These are phyloP conservation scores for Aureobasidium namibiae DNA, from an alignment of 2,329 filamentous ascomycete genomes.

Conservation along the genomic window DNA sequence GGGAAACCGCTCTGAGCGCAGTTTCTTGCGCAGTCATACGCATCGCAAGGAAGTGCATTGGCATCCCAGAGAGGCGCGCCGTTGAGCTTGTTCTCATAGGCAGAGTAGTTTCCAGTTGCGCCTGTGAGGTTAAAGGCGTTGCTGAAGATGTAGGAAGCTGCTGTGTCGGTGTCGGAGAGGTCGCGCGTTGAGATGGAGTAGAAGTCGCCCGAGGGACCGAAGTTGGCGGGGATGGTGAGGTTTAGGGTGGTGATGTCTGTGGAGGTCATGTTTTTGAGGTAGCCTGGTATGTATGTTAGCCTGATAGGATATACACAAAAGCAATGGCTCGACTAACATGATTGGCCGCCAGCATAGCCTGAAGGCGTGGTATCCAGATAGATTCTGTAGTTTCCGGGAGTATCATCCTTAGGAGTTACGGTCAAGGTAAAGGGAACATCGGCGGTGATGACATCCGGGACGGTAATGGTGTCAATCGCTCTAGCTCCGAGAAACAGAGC, in stretches of 20 bases:
- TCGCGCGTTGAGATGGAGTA: constrained; percentile 24
- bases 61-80: constrained; percentile 25
- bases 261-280: constrained; percentile 26
- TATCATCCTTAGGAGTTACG: constrained; percentile 26
- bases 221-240: constrained; percentile 25
- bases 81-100: constrained; percentile 23
- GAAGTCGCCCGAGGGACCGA: constrained; percentile 25
- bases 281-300: constrained; percentile 22
- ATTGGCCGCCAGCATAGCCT: constrained; percentile 24
- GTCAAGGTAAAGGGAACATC: constrained; percentile 26
- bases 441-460: constrained; percentile 20
- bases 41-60: constrained; percentile 21
- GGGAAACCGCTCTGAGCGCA: constrained; percentile 24
- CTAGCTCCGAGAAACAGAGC: constrained; percentile 4
- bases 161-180: constrained; percentile 15
- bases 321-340: constrained; percentile 18
- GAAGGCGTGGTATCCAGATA: constrained; percentile 27
- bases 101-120: constrained; percentile 18
- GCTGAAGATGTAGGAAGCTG: constrained; percentile 18
- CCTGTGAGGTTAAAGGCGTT: constrained; percentile 23
- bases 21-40: constrained; percentile 23
- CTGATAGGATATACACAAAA: not conserved
- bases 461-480: constrained; percentile 22
- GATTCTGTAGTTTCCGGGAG: constrained; percentile 24
- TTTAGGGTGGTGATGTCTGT: constrained; percentile 21